These are phyloP conservation scores for Ophiostoma quercus DNA, from an alignment of 2,329 filamentous ascomycete genomes.

Conservation along the genomic window DNA sequence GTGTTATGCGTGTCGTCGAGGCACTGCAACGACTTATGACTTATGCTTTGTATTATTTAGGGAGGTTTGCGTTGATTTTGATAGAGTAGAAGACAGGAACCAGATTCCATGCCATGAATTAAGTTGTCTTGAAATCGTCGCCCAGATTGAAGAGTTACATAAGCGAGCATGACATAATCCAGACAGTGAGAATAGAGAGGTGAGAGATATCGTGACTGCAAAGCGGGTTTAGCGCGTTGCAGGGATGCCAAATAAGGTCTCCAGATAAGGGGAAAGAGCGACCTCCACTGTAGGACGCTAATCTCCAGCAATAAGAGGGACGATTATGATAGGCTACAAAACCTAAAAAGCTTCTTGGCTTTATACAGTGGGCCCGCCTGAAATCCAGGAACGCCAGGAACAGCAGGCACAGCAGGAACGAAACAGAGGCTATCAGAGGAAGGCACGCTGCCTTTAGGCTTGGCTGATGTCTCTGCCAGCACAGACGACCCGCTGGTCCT, in stretches of 20 bases:
- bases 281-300: constrained; percentile 4
- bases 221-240: not conserved
- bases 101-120: not conserved
- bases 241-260: constrained; percentile 7
- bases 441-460: not conserved
- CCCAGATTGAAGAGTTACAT: not conserved
- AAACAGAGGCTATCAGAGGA: not conserved
- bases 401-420: too few relatives aligned
- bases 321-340: not conserved
- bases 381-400: not conserved
- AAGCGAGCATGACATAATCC: not conserved
- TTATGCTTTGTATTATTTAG: not conserved
- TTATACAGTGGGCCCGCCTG: constrained; percentile 9
- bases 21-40: not conserved
- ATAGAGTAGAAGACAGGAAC: constrained; percentile 6
- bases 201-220: not conserved
- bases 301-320: constrained; percentile 1
- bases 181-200: not conserved
- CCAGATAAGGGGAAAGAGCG: constrained; percentile 8
- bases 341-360: constrained; percentile 15
- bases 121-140: not conserved
- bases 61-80: not conserved
- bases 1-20: not conserved
- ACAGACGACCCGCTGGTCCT: constrained; percentile 8
- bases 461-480: not conserved